These are phyloP conservation scores for Linanthus parryae DNA, from an alignment of 148 eudicot genomes.

Conservation along the genomic window DNA sequence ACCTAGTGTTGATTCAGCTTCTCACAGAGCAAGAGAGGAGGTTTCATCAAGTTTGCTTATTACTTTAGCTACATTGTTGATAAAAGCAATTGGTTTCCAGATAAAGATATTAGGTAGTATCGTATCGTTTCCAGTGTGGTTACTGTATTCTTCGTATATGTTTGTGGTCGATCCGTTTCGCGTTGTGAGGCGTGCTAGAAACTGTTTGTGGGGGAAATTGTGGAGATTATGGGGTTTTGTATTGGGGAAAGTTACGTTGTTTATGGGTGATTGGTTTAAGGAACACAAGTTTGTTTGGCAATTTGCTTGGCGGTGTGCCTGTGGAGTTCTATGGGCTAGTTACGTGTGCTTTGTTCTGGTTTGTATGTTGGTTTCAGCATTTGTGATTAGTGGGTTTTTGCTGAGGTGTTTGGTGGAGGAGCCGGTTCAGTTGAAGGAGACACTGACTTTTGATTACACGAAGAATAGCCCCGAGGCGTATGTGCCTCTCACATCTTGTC, in stretches of 20 bases:
- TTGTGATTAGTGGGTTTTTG: constrained; percentile 54
- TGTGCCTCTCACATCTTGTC: constrained; percentile 40
- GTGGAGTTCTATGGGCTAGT: constrained; percentile 66
- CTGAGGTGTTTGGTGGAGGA: constrained; percentile 60
- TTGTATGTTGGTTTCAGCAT: constrained; percentile 42
- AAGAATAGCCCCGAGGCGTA: constrained; percentile 58
- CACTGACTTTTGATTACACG: constrained; percentile 71
- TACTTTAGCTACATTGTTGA: constrained; percentile 35
- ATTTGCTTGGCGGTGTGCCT: constrained; percentile 41
- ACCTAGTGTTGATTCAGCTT: constrained; percentile 15
- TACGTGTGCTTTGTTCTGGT: constrained; percentile 51
- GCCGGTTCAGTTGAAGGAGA: constrained; percentile 48
- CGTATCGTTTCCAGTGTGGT: constrained; percentile 47
- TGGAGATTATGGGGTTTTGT: constrained; percentile 18
- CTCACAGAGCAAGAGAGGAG: constrained; percentile 18
- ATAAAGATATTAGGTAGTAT: constrained; percentile 37
- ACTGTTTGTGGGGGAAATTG: constrained; percentile 24
- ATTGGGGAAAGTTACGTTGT: constrained; percentile 16
- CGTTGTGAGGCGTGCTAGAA: constrained; percentile 22
- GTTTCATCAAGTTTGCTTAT: constrained; percentile 22
- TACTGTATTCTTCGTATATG: constrained; percentile 31
- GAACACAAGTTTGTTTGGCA: constrained; percentile 32
- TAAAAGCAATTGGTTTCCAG: constrained; percentile 60
- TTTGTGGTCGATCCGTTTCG: constrained; percentile 33
- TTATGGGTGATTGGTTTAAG: constrained; percentile 31